Evolutionary conservation across 768 basidiomycete genomes (phyloP).

Genomic region (Ephemerocybe angulata): DNA sequence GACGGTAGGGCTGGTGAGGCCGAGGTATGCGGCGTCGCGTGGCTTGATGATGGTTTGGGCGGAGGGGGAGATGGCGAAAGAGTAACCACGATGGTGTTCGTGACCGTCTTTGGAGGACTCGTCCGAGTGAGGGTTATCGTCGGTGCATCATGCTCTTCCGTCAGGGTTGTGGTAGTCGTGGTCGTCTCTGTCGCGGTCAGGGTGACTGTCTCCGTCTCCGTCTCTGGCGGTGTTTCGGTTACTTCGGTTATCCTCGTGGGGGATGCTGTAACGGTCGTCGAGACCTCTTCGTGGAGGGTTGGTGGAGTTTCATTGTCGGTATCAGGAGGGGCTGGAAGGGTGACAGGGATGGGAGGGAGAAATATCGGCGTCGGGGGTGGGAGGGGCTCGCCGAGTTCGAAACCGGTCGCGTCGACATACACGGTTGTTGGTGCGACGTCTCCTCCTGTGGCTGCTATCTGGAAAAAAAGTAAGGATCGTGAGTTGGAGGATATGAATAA

Average conservation of each 20-base stretch:
- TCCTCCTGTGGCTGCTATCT: no score
- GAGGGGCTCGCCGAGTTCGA: no score
- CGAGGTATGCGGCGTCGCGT: not conserved
- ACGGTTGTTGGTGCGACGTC: no score
- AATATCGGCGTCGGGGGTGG: no score
- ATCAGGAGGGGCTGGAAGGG: not conserved
- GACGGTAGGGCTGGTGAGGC: not conserved
- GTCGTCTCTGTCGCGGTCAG: not conserved
- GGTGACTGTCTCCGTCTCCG: not conserved
- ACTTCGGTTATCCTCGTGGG: no score
- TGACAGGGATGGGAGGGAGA: not conserved
- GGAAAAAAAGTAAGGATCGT: no score
- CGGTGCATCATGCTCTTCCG: not conserved
- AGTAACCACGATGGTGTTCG: not conserved
- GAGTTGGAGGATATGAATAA: no score
- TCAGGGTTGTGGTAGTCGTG: not conserved
- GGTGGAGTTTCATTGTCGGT: not conserved
- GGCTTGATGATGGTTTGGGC: not conserved
- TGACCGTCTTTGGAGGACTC: not conserved
- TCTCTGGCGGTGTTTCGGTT: not conserved
- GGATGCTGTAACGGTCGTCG: no score
- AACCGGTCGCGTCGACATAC: no score
- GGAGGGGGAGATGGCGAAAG: not conserved
- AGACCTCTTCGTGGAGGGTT: not conserved
- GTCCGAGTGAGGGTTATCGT: not conserved